phyloP scores from a whole-genome alignment of 148 eudicot species.

The Polygonum aviculare region DNA sequence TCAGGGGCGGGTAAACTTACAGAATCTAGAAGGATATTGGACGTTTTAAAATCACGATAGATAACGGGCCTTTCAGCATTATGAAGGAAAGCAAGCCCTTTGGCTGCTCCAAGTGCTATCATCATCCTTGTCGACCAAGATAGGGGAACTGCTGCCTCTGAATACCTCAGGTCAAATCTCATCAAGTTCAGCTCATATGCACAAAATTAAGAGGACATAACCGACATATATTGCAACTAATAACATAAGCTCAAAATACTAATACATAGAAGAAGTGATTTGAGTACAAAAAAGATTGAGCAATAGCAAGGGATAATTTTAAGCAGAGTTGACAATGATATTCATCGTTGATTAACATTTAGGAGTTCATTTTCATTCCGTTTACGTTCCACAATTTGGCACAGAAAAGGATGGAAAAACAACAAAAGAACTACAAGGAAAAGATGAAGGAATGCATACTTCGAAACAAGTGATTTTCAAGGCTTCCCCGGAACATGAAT shows the following conservation, averaged over 20 bases:
- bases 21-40: constrained; percentile 78
- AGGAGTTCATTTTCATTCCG: too few relatives aligned
- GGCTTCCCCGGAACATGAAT: constrained; percentile 96
- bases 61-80: constrained; percentile 92
- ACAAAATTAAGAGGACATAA: neutral
- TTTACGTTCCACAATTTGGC: neutral
- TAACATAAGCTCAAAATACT: neutral
- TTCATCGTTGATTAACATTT: neutral
- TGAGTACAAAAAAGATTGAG: neutral
- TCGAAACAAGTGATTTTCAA: constrained; percentile 86
- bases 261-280: neutral
- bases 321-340: neutral
- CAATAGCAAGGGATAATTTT: neutral
- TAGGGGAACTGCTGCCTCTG: constrained; percentile 77
- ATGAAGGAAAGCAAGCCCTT: constrained; percentile 94
- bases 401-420: neutral
- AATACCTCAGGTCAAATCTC: constrained; percentile 38
- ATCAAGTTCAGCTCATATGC: constrained; percentile 19
- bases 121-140: constrained; percentile 87
- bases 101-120: constrained; percentile 95
- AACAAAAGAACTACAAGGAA: neutral
- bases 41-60: constrained; percentile 86
- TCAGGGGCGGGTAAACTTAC: constrained; percentile 31
- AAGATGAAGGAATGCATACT: constrained; percentile 38
- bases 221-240: neutral